Evolutionary conservation across 2,329 filamentous ascomycete species (phyloP).

Genomic region (Colletotrichum endophyticum): DNA sequence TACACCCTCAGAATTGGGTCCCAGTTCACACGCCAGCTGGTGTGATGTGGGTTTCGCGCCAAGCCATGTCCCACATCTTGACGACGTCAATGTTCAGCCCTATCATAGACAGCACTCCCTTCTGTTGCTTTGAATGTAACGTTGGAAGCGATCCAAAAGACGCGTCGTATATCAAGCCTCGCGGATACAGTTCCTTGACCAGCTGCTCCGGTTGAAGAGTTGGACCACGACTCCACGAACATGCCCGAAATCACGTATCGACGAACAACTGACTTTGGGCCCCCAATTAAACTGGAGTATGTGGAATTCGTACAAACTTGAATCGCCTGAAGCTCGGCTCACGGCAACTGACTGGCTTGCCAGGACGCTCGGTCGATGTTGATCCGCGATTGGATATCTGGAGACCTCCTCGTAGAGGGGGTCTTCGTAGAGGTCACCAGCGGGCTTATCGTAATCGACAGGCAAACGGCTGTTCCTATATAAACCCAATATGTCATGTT

Average conservation of each 20-base stretch:
- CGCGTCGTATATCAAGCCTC: background rate
- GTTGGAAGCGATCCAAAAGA: background rate
- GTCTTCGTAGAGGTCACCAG: background rate
- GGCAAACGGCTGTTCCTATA: background rate
- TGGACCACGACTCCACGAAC: background rate
- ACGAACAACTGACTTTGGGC: background rate
- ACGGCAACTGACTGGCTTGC: background rate
- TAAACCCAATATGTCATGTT: background rate
- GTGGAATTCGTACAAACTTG: background rate
- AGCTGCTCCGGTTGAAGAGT: background rate
- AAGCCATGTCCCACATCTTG: background rate
- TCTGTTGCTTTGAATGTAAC: background rate
- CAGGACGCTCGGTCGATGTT: background rate
- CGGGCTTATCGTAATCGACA: background rate
- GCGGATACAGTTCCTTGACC: background rate
- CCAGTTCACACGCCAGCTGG: background rate
- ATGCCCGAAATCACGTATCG: background rate
- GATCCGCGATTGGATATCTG: background rate
- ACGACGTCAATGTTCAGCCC: background rate
- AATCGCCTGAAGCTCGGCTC: background rate
- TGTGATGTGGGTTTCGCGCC: background rate
- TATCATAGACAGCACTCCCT: background rate
- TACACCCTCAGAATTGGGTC: background rate
- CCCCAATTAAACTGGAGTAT: background rate
- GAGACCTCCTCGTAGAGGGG: background rate